Base-by-base conservation (phyloP, 2,329 filamentous ascomycete species). In the Atkinsonella texensis region DNA sequence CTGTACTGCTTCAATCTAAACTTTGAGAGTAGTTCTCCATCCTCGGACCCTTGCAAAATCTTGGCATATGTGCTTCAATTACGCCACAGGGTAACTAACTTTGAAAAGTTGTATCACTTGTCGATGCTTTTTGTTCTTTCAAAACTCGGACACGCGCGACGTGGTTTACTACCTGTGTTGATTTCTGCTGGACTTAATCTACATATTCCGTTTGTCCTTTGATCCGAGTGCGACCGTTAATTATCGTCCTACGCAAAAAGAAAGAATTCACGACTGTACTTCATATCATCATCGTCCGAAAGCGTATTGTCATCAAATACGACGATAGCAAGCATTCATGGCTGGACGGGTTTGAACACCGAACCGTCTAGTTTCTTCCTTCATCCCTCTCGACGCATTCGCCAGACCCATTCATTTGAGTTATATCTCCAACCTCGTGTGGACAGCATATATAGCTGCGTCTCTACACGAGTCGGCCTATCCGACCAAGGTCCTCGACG, bases 401-500 rank as follows among this genome's bases (percentile, higher is more conserved):
- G 2, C 17, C 51, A 46, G 31, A 23, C 23, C 51, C 41, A 41
- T 49, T 43, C 38, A 39, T 43, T 18, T 13, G 39, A 47, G 42
- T 23, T 23, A 42, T 47, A 17, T 1, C 48, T 38, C 9, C 44
- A 32, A 28, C 40, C 46, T 45, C 18, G 42, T 52, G 47, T 20
- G 39, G 17, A 28, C 15, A 12, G 11, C 17, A 18, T 17, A 4
- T 33, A 40, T 38, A 23, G 54, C 43, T 49, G 20, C 52, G 54
- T 56, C 55, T 57, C 54, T 46, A 52, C 53, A 49, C 46, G 46
- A 51, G 46, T 52, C 58, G 51, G 39, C 42, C 40, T 32, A 23
- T 56, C 66, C 65, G 68, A 67, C 67, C 60, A 68, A 70, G 67
- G 61, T 70, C 67, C 51, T 46, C 9, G 35, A 31, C 53, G 69